Base-by-base conservation (phyloP, 2,329 filamentous ascomycete species). In the Venturia carpophila region DNA sequence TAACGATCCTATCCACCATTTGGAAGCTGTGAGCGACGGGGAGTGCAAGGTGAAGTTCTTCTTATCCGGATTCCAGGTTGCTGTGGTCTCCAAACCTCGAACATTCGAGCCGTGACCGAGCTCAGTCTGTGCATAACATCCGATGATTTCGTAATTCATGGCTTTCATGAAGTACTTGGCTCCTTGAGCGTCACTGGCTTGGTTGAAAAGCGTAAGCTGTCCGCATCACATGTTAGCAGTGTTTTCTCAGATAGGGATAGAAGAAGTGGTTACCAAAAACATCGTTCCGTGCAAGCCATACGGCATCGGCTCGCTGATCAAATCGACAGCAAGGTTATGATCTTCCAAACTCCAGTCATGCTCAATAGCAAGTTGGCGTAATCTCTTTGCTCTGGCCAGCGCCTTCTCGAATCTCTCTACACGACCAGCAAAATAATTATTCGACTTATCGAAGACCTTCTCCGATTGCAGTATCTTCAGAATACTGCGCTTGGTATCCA, bases 1-100 rank as follows among this genome's bases (percentile, higher is more conserved):
- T 3, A 92, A 80, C 13, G 88, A 89, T 1, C 90, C 90, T 70
- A 91, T 91, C 90, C 90, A 92, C 89, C 89, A 93, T 73, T 93
- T 93, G 42, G 87, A 88, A 0, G 89, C 84, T 1, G 89, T 92
- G 65, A 92, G 79, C 67, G 85, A 80, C 11, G 89, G 89, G 0
- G 87, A 90, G 75, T 92, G 85, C 43, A 92, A 80, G 17, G 80
- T 87, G 71, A 92, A 92, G 3, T 86, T 90, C 80, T 90, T 88
- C 75, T 90, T 87, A 5, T 86, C 79, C 0, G 84, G 78, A 71
- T 90, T 87, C 88, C 88, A 92, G 0, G 85, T 90, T 0, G 88
- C 88, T 0, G 84, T 88, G 0, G 87, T 90, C 75, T 90, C 87
- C 15, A 90, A 79, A 15, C 88, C 88, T 66, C 87, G 80, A 1